Percentiles rank a stretch among this genome's conserved stretches.
These are phyloP conservation scores for Paramyrothecium sp. DNA, from an alignment of 2,329 filamentous ascomycete genomes.

Conservation along the genomic window DNA sequence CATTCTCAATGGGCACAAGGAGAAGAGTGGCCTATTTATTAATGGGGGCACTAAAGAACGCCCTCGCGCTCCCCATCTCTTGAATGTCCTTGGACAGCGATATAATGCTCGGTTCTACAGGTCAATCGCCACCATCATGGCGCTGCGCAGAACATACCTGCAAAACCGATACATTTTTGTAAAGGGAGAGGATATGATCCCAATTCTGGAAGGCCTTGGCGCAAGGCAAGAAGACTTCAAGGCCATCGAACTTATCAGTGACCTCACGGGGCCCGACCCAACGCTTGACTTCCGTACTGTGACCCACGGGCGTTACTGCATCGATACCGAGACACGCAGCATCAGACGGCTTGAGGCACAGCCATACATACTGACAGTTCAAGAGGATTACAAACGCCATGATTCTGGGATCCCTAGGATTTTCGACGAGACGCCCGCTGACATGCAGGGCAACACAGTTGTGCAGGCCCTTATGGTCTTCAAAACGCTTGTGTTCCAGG, in stretches of 20 bases:
- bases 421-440: conserved; percentile 22
- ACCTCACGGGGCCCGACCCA: conserved; percentile 18
- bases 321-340: conserved; percentile 17
- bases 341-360: conserved; percentile 23
- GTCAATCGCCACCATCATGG: conserved; percentile 17
- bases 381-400: conserved; percentile 25
- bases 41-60: no score
- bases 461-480: conserved; percentile 26
- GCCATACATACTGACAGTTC: conserved; percentile 19
- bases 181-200: conserved; percentile 18
- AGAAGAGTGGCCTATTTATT: no score
- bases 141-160: conserved; percentile 14
- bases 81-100: conserved; percentile 16
- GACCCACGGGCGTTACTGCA: conserved; percentile 20
- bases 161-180: conserved; percentile 19
- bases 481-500: conserved; percentile 22
- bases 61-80: conserved; percentile 13
- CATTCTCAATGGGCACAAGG: no score
- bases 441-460: conserved; percentile 24
- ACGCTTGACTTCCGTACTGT: conserved; percentile 21
- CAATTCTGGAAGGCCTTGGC: conserved; percentile 17
- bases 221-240: conserved; percentile 21
- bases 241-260: conserved; percentile 15
- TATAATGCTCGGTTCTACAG: conserved; percentile 17
- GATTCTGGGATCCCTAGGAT: conserved; percentile 20